These are phyloP conservation scores for Cutaneotrichosporon sp. DNA, from an alignment of 1,284 basidiomycete genomes.

Conservation along the genomic window DNA sequence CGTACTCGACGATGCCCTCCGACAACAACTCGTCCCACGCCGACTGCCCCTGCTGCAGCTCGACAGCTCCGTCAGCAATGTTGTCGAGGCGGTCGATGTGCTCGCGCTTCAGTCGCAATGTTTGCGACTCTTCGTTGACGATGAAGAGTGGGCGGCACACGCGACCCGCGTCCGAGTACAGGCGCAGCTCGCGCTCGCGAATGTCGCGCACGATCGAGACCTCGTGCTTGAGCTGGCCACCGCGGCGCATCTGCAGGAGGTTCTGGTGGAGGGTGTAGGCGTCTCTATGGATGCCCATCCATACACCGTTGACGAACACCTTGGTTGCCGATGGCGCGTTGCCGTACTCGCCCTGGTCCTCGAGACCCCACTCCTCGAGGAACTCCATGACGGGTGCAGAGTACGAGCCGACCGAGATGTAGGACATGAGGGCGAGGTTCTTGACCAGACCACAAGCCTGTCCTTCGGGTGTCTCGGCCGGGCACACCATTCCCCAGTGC, in stretches of 20 bases:
- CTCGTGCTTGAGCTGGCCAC: slow-evolving; percentile 94
- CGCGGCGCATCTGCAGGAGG: slow-evolving; percentile 86
- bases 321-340: slow-evolving; percentile 86
- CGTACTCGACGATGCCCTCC: slow-evolving; percentile 85
- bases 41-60: slow-evolving; percentile 60
- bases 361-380: slow-evolving; percentile 96
- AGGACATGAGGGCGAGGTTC: slow-evolving; percentile 96
- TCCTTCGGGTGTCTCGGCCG: slow-evolving; percentile 98
- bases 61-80: slow-evolving; percentile 56
- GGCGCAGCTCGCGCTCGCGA: slow-evolving; percentile 86
- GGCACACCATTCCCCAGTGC: slow-evolving; percentile 99
- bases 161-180: slow-evolving; percentile 96
- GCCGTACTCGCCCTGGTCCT: slow-evolving; percentile 86
- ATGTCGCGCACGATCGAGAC: slow-evolving; percentile 98
- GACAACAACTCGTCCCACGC: slow-evolving; percentile 86
- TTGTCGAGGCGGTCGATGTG: slow-evolving; percentile 64
- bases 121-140: slow-evolving; percentile 76
- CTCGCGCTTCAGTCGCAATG: slow-evolving; percentile 78
- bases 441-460: slow-evolving; percentile 99
- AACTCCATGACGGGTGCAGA: slow-evolving; percentile 98
- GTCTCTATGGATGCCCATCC: slow-evolving; percentile 99
- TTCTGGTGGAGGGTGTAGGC: slow-evolving; percentile 90
- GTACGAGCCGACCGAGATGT: slow-evolving; percentile 95
- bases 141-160: slow-evolving; percentile 97
- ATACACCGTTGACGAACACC: slow-evolving; percentile 99